Evolutionary conservation across 176 grass and related monocot species (phyloP).

Genomic region (Saccharum spontaneum): DNA sequence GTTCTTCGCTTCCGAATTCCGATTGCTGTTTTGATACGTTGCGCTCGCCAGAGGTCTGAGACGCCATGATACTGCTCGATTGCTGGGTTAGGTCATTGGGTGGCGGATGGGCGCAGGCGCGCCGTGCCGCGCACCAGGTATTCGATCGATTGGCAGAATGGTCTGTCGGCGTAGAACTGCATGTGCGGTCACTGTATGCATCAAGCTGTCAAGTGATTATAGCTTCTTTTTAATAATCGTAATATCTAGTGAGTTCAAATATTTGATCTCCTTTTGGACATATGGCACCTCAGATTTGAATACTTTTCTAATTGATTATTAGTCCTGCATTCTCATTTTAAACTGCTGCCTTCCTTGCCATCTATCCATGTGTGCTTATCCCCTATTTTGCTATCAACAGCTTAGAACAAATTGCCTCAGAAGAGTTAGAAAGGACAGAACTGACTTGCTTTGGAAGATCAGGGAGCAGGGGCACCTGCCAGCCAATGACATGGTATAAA

Average conservation of each 20-base stretch:
- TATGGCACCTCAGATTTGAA: neutral
- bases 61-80: neutral
- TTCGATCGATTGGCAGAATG: conserved; percentile 18
- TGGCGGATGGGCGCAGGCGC: neutral
- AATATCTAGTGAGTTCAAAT: neutral
- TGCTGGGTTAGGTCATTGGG: neutral
- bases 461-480: conserved; percentile 45
- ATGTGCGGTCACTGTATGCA: neutral
- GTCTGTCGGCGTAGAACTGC: neutral
- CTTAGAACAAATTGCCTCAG: conserved; percentile 73
- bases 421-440: conserved; percentile 68
- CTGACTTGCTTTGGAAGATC: conserved; percentile 70
- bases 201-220: neutral
- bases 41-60: neutral
- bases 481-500: conserved; percentile 63
- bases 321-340: neutral
- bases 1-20: neutral
- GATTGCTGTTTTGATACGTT: neutral
- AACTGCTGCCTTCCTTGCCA: conserved; percentile 12
- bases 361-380: conserved; percentile 4
- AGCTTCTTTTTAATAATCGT: neutral
- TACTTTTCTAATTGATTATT: neutral
- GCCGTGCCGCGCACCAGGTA: neutral
- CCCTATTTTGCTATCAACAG: conserved; percentile 39
- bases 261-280: neutral